These are phyloP conservation scores for Hypoxylon perforatum DNA, from an alignment of 495 filamentous ascomycete genomes.

Conservation along the genomic window DNA sequence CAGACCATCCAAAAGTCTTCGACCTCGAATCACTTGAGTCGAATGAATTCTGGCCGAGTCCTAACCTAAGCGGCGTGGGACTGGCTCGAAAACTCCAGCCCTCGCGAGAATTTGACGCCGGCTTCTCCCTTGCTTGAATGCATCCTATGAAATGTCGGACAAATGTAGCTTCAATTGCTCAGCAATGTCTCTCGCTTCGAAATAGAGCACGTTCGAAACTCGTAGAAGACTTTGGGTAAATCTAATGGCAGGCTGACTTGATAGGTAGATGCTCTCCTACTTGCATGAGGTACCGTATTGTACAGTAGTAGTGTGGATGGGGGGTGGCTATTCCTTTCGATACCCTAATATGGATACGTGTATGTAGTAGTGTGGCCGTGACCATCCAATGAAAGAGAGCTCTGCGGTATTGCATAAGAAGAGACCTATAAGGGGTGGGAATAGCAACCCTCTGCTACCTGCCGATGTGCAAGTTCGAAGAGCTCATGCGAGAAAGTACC, in stretches of 20 bases:
- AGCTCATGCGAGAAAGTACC: constrained; percentile 36
- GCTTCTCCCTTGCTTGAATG: constrained; percentile 34
- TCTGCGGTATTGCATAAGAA: constrained; percentile 10
- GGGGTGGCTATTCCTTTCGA: constrained; percentile 17
- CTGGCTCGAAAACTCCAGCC: background rate
- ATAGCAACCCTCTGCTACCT: constrained; percentile 32
- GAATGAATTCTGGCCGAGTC: constrained; percentile 9
- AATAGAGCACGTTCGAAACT: constrained; percentile 21
- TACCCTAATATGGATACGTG: constrained; percentile 25
- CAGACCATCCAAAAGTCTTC: background rate
- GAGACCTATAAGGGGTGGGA: constrained; percentile 19
- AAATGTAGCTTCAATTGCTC: constrained; percentile 26
- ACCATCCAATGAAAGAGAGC: constrained; percentile 25
- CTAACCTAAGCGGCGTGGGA: constrained; percentile 1
- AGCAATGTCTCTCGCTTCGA: constrained; percentile 26
- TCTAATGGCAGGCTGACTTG: constrained; percentile 27
- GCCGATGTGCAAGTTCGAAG: constrained; percentile 11
- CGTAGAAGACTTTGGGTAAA: constrained; percentile 34
- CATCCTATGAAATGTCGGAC: too few relatives aligned
- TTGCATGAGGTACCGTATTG: constrained; percentile 23
- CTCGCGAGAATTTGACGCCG: constrained; percentile 8
- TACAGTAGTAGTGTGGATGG: constrained; percentile 6
- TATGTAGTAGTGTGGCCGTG: constrained; percentile 6
- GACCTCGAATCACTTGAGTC: constrained; percentile 21
- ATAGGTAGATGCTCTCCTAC: constrained; percentile 5